These are phyloP conservation scores for Casuarina glauca DNA, from an alignment of 306 rosid species.

Conservation along the genomic window DNA sequence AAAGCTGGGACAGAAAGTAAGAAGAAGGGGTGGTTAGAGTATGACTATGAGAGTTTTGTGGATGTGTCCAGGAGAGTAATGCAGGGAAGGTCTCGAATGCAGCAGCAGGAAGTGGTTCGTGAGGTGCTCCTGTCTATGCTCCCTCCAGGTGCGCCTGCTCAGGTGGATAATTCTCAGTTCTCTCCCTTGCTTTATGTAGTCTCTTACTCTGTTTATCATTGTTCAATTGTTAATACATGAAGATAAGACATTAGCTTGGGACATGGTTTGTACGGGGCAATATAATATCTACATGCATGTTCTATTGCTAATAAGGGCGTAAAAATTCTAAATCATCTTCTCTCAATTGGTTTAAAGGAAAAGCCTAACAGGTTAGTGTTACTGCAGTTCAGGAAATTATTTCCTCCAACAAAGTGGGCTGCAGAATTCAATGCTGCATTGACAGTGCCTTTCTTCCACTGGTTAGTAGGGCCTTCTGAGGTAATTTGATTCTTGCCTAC, in stretches of 20 bases:
- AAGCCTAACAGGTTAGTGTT: not conserved
- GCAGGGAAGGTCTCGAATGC: constrained; percentile 75
- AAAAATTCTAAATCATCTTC: not conserved
- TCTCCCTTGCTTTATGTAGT: not conserved
- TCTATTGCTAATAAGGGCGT: not conserved
- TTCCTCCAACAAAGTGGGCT: constrained; percentile 98
- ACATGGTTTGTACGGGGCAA: not conserved
- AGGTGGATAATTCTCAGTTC: constrained; percentile 43
- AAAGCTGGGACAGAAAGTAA: not conserved
- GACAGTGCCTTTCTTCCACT: constrained; percentile 91
- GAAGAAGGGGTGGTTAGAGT: constrained; percentile 43
- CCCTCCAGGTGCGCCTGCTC: constrained; percentile 99
- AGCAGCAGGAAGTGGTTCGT: constrained; percentile 85
- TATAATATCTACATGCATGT: too few species aligned
- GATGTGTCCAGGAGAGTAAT: constrained; percentile 80
- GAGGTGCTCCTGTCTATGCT: constrained; percentile 90
- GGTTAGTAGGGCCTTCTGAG: constrained; percentile 98
- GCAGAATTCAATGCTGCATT: constrained; percentile 92
- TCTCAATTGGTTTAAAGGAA: not conserved
- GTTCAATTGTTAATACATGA: not conserved
- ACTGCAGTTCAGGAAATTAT: constrained; percentile 82
- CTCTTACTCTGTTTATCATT: not conserved
- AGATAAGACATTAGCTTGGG: not conserved
- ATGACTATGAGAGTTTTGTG: constrained; percentile 78
- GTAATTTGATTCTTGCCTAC: constrained; percentile 33